These are phyloP conservation scores for Westerdykella ornata DNA, from an alignment of 2,329 filamentous ascomycete genomes.

Conservation along the genomic window DNA sequence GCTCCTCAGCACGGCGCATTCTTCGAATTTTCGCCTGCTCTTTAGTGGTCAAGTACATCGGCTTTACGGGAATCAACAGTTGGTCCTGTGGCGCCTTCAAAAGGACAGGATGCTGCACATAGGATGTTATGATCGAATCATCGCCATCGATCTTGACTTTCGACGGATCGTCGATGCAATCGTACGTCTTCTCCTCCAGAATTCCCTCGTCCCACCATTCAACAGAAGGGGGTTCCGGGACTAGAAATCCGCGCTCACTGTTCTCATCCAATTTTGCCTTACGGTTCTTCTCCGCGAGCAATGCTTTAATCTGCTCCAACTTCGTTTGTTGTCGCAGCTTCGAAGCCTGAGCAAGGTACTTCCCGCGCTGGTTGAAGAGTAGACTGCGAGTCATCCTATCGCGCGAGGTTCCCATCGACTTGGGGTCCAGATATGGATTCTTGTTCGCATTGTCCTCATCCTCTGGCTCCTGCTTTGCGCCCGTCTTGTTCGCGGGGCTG, in stretches of 20 bases:
- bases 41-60: constrained; percentile 84
- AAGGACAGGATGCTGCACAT: constrained; percentile 87
- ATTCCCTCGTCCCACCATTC: constrained; percentile 98
- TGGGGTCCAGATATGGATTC: constrained; percentile 81
- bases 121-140: constrained; percentile 84
- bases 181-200: constrained; percentile 67
- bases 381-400: constrained; percentile 70
- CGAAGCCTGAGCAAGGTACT: constrained; percentile 92
- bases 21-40: constrained; percentile 88
- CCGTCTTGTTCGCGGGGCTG: constrained; percentile 25
- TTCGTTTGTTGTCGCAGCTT: constrained; percentile 80
- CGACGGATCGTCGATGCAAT: constrained; percentile 56
- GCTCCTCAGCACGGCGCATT: constrained; percentile 81
- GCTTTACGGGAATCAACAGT: constrained; percentile 68
- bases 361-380: constrained; percentile 89
- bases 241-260: constrained; percentile 80
- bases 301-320: constrained; percentile 89
- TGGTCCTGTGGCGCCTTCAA: constrained; percentile 89
- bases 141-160: constrained; percentile 66
- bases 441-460: constrained; percentile 54
- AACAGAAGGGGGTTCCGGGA: constrained; percentile 75
- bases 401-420: constrained; percentile 50
- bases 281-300: constrained; percentile 78
- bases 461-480: constrained; percentile 27
- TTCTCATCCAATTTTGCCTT: constrained; percentile 95